Base-by-base conservation (phyloP, 1,284 basidiomycete species). In the Anthracocystis setariae region DNA sequence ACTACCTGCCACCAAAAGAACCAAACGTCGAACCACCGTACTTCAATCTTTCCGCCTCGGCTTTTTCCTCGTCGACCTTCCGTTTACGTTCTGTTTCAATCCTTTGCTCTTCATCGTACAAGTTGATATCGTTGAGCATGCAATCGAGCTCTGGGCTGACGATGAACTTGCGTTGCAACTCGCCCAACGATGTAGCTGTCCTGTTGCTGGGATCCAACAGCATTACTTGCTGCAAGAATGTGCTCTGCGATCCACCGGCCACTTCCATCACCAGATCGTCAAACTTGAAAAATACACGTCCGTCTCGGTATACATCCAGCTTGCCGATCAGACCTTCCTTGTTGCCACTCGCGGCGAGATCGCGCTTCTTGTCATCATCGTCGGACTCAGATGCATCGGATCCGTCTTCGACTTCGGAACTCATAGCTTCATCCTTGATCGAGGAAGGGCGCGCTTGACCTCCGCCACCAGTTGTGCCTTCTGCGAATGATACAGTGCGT, bases 141-240 rank as follows among this genome's bases (percentile, higher is more conserved):
- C 88, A 84, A 51, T 94, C 91, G 8, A 96, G 85, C 77, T 96
- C 89, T 0, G 94, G 94, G 2, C 92, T 91, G 46, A 91, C 91
- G 37, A 92, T 87, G 74, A 94, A 95, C 59, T 90, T 88, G 78
- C 91, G 90, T 84, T 91, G 90, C 47, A 96, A 87, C 80, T 94
- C 91, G 25, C 94, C 94, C 0, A 96, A 84, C 7, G 93, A 88
- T 37, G 87, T 87, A 13, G 94, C 85, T 9, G 85, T 85, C 69
- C 89, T 89, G 25, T 86, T 84, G 44, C 82, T 82, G 46, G 85
- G 78, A 82, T 96, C 90, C 44, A 95, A 79, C 71, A 90, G 87
- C 45, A 92, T 90, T 8, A 92, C 89, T 68, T 95, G 92, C 81
- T 96, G 92, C 9, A 95, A 86, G 83, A 96, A 97, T 0, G 92